Evolutionary conservation across 2,329 filamentous ascomycete species (phyloP).

Genomic region (Exophiala oligosperma): DNA sequence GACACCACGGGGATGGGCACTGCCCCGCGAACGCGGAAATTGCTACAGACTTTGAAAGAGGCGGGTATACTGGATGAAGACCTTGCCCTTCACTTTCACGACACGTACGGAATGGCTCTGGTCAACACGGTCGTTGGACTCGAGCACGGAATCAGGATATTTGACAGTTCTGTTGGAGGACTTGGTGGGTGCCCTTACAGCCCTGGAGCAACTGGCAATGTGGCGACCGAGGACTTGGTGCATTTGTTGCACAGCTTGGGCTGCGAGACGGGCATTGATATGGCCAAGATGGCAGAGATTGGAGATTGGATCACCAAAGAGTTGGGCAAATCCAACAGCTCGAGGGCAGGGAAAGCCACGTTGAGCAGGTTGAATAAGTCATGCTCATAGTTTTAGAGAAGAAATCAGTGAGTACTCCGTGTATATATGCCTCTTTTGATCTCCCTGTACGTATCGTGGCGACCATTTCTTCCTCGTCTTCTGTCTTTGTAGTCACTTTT

Average conservation of each 20-base stretch:
- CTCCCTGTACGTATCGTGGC: too few relatives aligned
- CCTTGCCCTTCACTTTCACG: slow-evolving; percentile 65
- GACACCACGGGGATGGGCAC: slow-evolving; percentile 70
- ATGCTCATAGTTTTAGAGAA: neutral
- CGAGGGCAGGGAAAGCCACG: slow-evolving; percentile 55
- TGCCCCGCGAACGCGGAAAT: slow-evolving; percentile 58
- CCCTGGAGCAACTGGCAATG: slow-evolving; percentile 66
- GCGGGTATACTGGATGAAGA: slow-evolving; percentile 62
- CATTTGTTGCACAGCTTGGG: slow-evolving; percentile 62
- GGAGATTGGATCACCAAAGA: slow-evolving; percentile 58
- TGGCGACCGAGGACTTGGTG: slow-evolving; percentile 64
- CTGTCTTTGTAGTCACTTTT: too few relatives aligned
- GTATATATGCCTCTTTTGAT: neutral
- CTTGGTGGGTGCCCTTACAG: slow-evolving; percentile 66
- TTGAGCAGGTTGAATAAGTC: slow-evolving; percentile 38
- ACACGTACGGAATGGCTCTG: slow-evolving; percentile 65
- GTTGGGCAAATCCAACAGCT: slow-evolving; percentile 54
- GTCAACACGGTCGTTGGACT: slow-evolving; percentile 63
- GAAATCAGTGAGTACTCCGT: neutral
- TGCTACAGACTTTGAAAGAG: slow-evolving; percentile 59
- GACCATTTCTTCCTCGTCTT: too few relatives aligned
- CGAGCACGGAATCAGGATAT: slow-evolving; percentile 63
- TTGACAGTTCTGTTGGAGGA: slow-evolving; percentile 64
- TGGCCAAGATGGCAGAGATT: slow-evolving; percentile 56
- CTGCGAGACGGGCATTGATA: slow-evolving; percentile 58